Evolutionary conservation across 2,329 filamentous ascomycete species (phyloP).

Genomic region (Mycosphaerella sp.): DNA sequence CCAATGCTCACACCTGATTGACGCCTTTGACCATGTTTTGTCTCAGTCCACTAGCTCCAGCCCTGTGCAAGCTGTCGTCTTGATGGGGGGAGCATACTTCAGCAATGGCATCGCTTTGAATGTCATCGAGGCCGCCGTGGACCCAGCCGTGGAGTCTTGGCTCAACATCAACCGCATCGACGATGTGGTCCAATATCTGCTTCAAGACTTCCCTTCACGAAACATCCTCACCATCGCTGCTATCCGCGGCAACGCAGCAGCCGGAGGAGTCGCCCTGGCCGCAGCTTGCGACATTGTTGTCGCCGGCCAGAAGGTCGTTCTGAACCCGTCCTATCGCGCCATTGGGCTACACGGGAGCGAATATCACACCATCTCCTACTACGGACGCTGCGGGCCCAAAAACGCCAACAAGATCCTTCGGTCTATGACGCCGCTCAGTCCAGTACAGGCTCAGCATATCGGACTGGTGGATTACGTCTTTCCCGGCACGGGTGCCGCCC

Average conservation of each 20-base stretch:
- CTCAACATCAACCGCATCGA: slow-evolving; percentile 43
- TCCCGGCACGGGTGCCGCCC: slow-evolving; percentile 30
- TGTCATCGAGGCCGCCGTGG: slow-evolving; percentile 38
- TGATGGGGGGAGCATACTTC: slow-evolving; percentile 42
- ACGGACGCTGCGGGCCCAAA: slow-evolving; percentile 35
- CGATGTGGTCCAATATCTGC: slow-evolving; percentile 37
- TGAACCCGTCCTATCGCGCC: slow-evolving; percentile 42
- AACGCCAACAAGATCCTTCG: slow-evolving; percentile 33
- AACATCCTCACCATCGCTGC: slow-evolving; percentile 38
- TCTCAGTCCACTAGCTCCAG: slow-evolving; percentile 26
- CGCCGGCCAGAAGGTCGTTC: slow-evolving; percentile 36
- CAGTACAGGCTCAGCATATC: slow-evolving; percentile 36
- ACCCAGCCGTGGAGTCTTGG: slow-evolving; percentile 40
- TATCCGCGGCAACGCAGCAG: slow-evolving; percentile 40
- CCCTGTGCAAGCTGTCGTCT: slow-evolving; percentile 35
- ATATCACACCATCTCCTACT: slow-evolving; percentile 40
- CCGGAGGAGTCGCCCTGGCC: slow-evolving; percentile 42
- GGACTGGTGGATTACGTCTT: slow-evolving; percentile 40
- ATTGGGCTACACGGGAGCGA: slow-evolving; percentile 38
- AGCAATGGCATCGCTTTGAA: slow-evolving; percentile 43
- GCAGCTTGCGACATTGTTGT: slow-evolving; percentile 37
- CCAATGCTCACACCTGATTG: slow-evolving; percentile 37
- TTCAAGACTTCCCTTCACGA: slow-evolving; percentile 36
- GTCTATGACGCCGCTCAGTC: slow-evolving; percentile 38
- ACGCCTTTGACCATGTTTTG: slow-evolving; percentile 36